Percentiles rank a stretch among this genome's conserved stretches.
Conservation (phyloP, 1,284 basidiomycete genomes). For the Trametes hirsuta region DNA sequence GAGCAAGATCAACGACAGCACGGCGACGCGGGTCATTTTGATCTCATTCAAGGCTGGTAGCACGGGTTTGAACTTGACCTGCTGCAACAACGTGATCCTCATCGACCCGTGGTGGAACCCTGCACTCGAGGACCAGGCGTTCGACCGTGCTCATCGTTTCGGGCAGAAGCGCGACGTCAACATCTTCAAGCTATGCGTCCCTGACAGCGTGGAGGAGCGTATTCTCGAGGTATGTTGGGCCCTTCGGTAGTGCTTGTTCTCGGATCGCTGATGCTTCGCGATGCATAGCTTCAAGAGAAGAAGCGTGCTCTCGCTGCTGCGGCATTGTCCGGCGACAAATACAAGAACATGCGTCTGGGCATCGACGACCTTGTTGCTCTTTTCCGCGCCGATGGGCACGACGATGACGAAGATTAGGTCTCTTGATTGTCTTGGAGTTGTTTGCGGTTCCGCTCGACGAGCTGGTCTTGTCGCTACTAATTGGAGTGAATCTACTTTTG, state of each 20-base stretch:
- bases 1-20: conserved; percentile 69
- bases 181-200: conserved; percentile 93
- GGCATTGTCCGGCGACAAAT: conserved; percentile 86
- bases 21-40: conserved; percentile 73
- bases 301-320: conserved; percentile 87
- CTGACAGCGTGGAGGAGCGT: conserved; percentile 88
- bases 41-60: conserved; percentile 97
- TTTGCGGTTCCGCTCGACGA: too few relatives aligned
- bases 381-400: conserved; percentile 60
- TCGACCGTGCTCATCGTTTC: conserved; percentile 66
- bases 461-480: conserved; percentile 2
- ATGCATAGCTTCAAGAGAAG: conserved; percentile 72
- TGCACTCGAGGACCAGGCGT: conserved; percentile 81
- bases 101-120: conserved; percentile 98
- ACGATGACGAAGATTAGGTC: conserved; percentile 50
- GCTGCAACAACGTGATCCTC: conserved; percentile 93
- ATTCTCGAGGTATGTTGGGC: conserved; percentile 60
- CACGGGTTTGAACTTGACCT: conserved; percentile 91
- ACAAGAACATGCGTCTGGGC: conserved; percentile 85
- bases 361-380: conserved; percentile 83
- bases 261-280: conserved; percentile 19
- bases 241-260: not conserved
- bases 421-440: not conserved
- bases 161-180: conserved; percentile 88
- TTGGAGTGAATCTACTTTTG: not conserved